phyloP scores from a whole-genome alignment of 805 yeast species.

The Clavispora phyllophila region DNA sequence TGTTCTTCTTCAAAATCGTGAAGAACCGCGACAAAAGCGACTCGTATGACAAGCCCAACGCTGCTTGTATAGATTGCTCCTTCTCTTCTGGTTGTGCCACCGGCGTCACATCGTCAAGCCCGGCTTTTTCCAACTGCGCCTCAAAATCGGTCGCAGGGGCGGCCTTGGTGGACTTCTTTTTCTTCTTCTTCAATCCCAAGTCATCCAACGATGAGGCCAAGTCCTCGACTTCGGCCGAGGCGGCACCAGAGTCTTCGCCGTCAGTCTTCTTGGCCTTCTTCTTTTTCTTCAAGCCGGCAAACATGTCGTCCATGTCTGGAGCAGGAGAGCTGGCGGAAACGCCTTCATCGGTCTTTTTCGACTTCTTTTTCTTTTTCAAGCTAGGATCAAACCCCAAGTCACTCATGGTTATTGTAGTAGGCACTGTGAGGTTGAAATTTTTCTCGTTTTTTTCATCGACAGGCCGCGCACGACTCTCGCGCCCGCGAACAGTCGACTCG shows the following conservation, averaged over 20 bases:
- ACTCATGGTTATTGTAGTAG: conserved; percentile 25
- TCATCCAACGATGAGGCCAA: conserved; percentile 35
- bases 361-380: conserved; percentile 80
- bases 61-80: conserved; percentile 23
- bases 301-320: conserved; percentile 49
- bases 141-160: conserved; percentile 77
- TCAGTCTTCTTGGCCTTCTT: conserved; percentile 10
- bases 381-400: conserved; percentile 70
- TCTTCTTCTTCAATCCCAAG: conserved; percentile 62
- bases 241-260: conserved; percentile 13
- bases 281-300: conserved; percentile 74
- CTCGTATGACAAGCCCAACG: conserved; percentile 66
- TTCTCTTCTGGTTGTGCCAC: conserved; percentile 23
- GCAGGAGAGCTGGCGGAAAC: conserved; percentile 26
- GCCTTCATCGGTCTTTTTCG: conserved; percentile 45
- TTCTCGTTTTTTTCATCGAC: not conserved
- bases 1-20: conserved; percentile 78
- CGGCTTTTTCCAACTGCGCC: conserved; percentile 84
- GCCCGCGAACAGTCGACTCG: not conserved
- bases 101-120: conserved; percentile 50
- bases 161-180: conserved; percentile 57
- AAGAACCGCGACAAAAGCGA: conserved; percentile 81
- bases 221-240: conserved; percentile 26
- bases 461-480: conserved; percentile 6
- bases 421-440: conserved; percentile 2